Conservation (phyloP, 441 rosid species). For the Gossypium schwendimanii region DNA sequence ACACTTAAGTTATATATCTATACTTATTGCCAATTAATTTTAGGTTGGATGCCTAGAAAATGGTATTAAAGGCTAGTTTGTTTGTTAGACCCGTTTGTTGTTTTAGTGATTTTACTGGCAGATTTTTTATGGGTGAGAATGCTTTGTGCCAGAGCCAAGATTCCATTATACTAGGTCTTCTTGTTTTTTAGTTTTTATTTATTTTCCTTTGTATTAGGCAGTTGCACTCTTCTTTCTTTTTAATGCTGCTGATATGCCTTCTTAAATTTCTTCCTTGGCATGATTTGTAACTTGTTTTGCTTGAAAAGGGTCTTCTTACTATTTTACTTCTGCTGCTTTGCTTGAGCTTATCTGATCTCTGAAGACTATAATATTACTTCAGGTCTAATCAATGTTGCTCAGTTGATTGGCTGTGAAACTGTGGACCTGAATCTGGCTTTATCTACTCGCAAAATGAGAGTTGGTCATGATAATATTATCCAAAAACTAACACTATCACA, state of each 20-base stretch:
- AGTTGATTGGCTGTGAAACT: conserved; percentile 71
- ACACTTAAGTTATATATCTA: neutral
- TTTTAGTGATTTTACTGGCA: conserved; percentile 4
- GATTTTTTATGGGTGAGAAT: neutral
- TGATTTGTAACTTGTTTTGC: neutral
- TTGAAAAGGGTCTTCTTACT: neutral
- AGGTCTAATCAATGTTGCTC: conserved; percentile 75
- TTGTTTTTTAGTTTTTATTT: neutral
- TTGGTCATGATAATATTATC: conserved; percentile 82
- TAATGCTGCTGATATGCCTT: neutral
- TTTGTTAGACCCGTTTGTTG: neutral
- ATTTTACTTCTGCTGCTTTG: neutral
- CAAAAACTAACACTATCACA: conserved; percentile 85
- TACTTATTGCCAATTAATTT: neutral
- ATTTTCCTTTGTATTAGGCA: neutral
- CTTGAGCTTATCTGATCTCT: conserved; percentile 4
- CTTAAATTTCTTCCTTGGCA: neutral
- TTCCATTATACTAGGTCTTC: neutral
- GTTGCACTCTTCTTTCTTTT: neutral
- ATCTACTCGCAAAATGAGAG: conserved; percentile 93
- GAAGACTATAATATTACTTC: conserved; percentile 20
- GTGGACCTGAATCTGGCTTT: conserved; percentile 65
- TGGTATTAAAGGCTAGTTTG: neutral
- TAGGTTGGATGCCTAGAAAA: neutral
- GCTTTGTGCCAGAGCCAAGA: conserved; percentile 1